A percentile compares a stretch with the other conserved stretches of the same genome.
These are phyloP conservation scores for Geotrichum australiense DNA, from an alignment of 1,139 yeast genomes.

Conservation along the genomic window DNA sequence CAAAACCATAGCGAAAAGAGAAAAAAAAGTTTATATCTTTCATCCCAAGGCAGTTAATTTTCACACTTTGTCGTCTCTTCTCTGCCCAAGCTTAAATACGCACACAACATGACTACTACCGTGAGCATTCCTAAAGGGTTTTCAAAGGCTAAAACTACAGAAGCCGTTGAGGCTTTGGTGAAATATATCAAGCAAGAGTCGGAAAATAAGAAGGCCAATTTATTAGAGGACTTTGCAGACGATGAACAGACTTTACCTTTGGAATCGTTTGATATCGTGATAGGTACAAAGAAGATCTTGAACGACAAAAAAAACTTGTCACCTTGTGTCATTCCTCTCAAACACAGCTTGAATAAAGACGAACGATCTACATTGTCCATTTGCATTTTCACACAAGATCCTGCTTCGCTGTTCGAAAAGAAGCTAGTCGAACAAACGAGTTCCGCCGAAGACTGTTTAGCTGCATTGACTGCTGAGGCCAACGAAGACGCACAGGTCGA, in stretches of 20 bases:
- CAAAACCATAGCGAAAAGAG: too few relatives aligned
- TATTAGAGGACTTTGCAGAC: constrained; percentile 50
- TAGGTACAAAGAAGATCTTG: constrained; percentile 59
- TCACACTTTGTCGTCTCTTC: background rate
- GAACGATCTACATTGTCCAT: constrained; percentile 36
- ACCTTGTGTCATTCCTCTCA: constrained; percentile 54
- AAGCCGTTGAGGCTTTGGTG: constrained; percentile 35
- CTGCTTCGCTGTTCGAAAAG: constrained; percentile 29
- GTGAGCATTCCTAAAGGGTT: constrained; percentile 8
- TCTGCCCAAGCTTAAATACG: background rate
- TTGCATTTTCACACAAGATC: constrained; percentile 71
- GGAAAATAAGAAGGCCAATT: constrained; percentile 29
- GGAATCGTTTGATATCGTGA: constrained; percentile 43
- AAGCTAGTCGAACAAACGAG: constrained; percentile 13
- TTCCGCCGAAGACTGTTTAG: constrained; percentile 44
- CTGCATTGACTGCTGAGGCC: constrained; percentile 53
- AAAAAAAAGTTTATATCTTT: constrained; percentile 10
- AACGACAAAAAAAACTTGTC: constrained; percentile 60
- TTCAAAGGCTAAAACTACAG: constrained; percentile 23
- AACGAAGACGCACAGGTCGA: constrained; percentile 21
- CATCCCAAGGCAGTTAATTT: too few relatives aligned
- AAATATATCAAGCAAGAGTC: constrained; percentile 25
- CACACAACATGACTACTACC: constrained; percentile 5
- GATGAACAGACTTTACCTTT: constrained; percentile 30
- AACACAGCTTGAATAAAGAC: constrained; percentile 43